Evolutionary conservation across 306 rosid genomes (phyloP).

Genomic region (Trifolium pratense): DNA sequence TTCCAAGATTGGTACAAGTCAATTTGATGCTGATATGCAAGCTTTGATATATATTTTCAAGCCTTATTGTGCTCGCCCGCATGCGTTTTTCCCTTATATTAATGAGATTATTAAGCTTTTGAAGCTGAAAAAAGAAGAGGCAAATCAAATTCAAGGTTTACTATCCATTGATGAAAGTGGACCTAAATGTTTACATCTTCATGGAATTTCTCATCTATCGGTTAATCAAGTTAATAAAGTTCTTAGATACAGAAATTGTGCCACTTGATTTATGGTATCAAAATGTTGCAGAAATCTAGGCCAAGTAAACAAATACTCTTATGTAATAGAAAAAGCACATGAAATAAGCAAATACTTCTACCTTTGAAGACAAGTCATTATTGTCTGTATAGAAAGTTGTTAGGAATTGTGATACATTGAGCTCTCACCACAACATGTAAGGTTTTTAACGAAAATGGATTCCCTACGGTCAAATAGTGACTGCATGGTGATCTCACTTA

Average conservation of each 20-base stretch:
- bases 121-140: constrained; percentile 55
- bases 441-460: too few relatives aligned
- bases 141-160: constrained; percentile 47
- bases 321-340: not conserved
- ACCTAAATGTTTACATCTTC: constrained; percentile 45
- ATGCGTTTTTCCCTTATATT: constrained; percentile 69
- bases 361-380: constrained; percentile 12
- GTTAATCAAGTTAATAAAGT: constrained; percentile 49
- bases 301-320: constrained; percentile 4
- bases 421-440: constrained; percentile 35
- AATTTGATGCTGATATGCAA: constrained; percentile 65
- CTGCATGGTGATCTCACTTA: too few relatives aligned
- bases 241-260: constrained; percentile 46
- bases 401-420: constrained; percentile 27
- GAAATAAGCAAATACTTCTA: not conserved
- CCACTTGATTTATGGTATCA: constrained; percentile 33
- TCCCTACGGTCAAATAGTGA: too few relatives aligned
- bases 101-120: constrained; percentile 60
- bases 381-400: not conserved
- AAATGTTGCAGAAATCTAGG: not conserved
- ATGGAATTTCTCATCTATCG: constrained; percentile 47
- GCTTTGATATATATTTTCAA: constrained; percentile 63
- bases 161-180: constrained; percentile 43
- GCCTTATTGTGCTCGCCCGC: constrained; percentile 74
- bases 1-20: constrained; percentile 44